phyloP scores from a whole-genome alignment of 805 yeast species.

The Blastobotrys peoriensis region DNA sequence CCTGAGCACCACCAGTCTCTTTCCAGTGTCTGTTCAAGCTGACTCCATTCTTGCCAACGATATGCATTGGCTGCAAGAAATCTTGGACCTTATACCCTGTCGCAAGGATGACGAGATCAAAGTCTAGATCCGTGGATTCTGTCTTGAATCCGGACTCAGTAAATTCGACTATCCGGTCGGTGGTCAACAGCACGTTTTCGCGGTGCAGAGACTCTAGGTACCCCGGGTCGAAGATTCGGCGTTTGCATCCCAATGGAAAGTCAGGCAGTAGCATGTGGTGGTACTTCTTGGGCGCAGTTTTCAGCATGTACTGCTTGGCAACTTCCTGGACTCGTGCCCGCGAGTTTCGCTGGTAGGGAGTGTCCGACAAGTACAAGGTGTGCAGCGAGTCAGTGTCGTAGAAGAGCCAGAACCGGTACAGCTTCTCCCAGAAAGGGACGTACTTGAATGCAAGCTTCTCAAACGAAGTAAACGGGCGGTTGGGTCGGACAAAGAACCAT shows the following conservation, averaged over 20 bases:
- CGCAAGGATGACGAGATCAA: slow-evolving; percentile 13
- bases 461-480: slow-evolving; percentile 6
- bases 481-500: slow-evolving; percentile 15
- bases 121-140: slow-evolving; percentile 1
- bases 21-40: slow-evolving; percentile 12
- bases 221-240: slow-evolving; percentile 16
- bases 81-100: slow-evolving; percentile 18
- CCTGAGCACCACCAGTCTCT: slow-evolving; percentile 17
- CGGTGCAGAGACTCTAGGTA: slow-evolving; percentile 10
- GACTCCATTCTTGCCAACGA: slow-evolving; percentile 13
- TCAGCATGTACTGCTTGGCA: slow-evolving; percentile 7
- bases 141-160: slow-evolving; percentile 6
- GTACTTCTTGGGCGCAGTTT: slow-evolving; percentile 9
- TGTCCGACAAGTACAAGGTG: slow-evolving; percentile 8
- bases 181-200: slow-evolving; percentile 8
- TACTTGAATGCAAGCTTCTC: slow-evolving; percentile 12
- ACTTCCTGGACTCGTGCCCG: slow-evolving; percentile 7
- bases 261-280: slow-evolving; percentile 13
- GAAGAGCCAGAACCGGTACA: slow-evolving; percentile 8
- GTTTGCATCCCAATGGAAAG: slow-evolving; percentile 15
- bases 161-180: slow-evolving; percentile 11
- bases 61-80: slow-evolving; percentile 12
- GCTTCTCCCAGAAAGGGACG: slow-evolving; percentile 7
- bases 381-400: slow-evolving; percentile 12
- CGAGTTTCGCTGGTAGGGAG: slow-evolving; percentile 5